A percentile compares a stretch with the other conserved stretches of the same genome.
Conservation (phyloP, 371 early-diverging fungal species). For the Apophysomyces sp. region DNA sequence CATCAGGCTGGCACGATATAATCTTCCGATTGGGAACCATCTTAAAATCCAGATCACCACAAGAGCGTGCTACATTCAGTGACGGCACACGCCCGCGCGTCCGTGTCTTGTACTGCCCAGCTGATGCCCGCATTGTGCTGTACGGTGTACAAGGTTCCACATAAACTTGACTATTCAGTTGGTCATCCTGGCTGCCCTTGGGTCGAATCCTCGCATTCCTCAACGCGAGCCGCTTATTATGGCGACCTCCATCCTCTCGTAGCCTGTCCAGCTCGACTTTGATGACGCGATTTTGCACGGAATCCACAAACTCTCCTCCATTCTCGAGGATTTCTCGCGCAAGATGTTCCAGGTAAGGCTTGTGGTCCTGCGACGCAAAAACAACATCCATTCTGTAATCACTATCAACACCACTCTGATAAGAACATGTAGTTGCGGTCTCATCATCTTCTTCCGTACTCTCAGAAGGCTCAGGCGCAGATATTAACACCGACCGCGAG, state of each 20-base stretch:
- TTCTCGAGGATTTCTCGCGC: constrained; percentile 64
- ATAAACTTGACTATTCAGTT: not conserved
- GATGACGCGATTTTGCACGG: constrained; percentile 62
- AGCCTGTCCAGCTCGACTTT: constrained; percentile 54
- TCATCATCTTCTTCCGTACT: not conserved
- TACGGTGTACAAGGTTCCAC: not conserved
- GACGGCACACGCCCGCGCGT: constrained; percentile 49
- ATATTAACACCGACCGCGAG: constrained; percentile 68
- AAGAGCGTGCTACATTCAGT: constrained; percentile 62
- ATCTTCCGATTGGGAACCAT: constrained; percentile 54
- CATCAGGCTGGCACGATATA: constrained; percentile 61
- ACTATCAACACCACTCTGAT: constrained; percentile 23
- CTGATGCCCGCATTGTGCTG: not conserved
- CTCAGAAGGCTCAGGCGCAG: constrained; percentile 40
- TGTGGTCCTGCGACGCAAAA: constrained; percentile 66
- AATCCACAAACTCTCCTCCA: constrained; percentile 68
- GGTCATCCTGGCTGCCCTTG: constrained; percentile 20
- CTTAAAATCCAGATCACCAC: constrained; percentile 67
- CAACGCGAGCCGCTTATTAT: constrained; percentile 53
- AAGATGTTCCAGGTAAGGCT: constrained; percentile 62
- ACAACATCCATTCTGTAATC: constrained; percentile 60
- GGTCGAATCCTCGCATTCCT: constrained; percentile 65
- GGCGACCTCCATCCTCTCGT: constrained; percentile 46
- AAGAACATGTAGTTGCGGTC: not conserved
- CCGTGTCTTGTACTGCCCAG: constrained; percentile 32